A percentile compares a stretch with the other conserved stretches of the same genome.
These are phyloP conservation scores for Hebeloma cylindrosporum DNA, from an alignment of 768 basidiomycete genomes.

Conservation along the genomic window DNA sequence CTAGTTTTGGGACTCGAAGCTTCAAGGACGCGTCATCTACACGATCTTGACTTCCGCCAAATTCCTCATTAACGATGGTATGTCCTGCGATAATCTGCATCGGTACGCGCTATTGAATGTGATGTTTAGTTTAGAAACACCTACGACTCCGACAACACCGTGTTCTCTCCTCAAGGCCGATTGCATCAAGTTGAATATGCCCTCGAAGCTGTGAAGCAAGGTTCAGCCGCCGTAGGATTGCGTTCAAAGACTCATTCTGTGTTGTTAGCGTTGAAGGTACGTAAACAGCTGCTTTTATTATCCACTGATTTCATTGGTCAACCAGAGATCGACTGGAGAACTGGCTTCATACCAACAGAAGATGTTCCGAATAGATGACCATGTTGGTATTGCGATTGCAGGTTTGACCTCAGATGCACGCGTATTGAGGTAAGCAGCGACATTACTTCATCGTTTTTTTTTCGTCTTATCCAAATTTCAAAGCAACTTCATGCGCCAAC, in stretches of 20 bases:
- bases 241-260: conserved; percentile 95
- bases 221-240: conserved; percentile 96
- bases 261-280: conserved; percentile 88
- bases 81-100: conserved; percentile 2
- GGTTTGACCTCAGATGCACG: conserved; percentile 98
- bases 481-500: conserved; percentile 99
- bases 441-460: background rate
- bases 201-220: conserved; percentile 98
- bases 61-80: conserved; percentile 34
- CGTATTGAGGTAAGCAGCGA: conserved; percentile 90
- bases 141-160: conserved; percentile 98
- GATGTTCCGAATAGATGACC: conserved; percentile 99
- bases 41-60: conserved; percentile 17
- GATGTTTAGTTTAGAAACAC: conserved; percentile 81
- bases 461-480: background rate
- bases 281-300: background rate
- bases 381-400: conserved; percentile 98
- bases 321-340: conserved; percentile 95
- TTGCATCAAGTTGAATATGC: conserved; percentile 99
- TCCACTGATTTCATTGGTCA: conserved; percentile 17
- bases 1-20: conserved; percentile 8
- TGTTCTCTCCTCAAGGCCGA: conserved; percentile 94
- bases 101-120: conserved; percentile 25
- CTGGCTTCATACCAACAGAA: conserved; percentile 99
- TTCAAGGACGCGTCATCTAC: conserved; percentile 31